Percentiles rank a stretch among this genome's conserved stretches.
These are phyloP conservation scores for Asparagopsis taxiformis DNA, from an alignment of 31 red algal species.

Conservation along the genomic window DNA sequence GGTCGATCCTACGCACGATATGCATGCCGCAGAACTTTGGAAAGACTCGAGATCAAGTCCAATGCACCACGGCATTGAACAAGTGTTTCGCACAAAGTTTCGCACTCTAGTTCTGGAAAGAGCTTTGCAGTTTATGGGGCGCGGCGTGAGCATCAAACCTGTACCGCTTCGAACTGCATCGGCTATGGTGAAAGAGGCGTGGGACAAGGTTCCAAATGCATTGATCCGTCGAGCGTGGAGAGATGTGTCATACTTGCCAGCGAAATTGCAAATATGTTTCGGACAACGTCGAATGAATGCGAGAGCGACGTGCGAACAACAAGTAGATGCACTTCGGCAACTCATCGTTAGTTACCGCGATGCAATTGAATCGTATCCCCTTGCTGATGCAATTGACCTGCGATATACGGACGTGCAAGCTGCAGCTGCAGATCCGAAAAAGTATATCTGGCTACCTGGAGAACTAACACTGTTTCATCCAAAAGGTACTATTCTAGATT, in stretches of 20 bases:
- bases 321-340: background rate
- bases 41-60: conserved; percentile 4
- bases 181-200: conserved; percentile 9
- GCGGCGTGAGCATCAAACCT: background rate
- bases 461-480: conserved; percentile 19
- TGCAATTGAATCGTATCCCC: background rate
- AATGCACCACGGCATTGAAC: conserved; percentile 18
- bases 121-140: background rate
- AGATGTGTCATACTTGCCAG: conserved; percentile 7
- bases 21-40: background rate
- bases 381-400: background rate
- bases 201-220: conserved; percentile 8
- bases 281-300: background rate
- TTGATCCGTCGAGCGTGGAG: conserved; percentile 19
- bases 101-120: conserved; percentile 7
- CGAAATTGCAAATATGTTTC: conserved; percentile 4
- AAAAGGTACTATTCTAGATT: conserved; percentile 3
- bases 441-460: conserved; percentile 10
- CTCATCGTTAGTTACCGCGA: background rate
- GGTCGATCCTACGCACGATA: background rate
- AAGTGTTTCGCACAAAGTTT: conserved; percentile 20
- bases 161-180: conserved; percentile 2
- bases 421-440: background rate
- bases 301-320: background rate
- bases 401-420: background rate